Evolutionary conservation across 1,284 basidiomycete species (phyloP).

Genomic region (Thelephora terrestris): DNA sequence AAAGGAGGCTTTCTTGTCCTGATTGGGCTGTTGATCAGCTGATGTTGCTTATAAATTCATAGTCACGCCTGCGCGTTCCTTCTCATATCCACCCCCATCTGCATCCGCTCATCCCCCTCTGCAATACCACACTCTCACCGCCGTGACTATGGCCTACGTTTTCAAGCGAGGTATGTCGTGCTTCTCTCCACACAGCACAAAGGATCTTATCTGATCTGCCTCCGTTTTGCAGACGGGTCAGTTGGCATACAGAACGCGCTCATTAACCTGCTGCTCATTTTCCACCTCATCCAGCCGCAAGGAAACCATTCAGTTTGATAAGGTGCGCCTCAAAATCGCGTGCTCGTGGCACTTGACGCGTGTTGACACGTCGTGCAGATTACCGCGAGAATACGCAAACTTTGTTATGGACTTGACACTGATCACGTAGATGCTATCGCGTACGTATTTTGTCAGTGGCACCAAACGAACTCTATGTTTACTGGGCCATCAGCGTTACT

Average conservation of each 20-base stretch:
- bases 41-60: too few relatives aligned
- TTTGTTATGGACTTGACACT: constrained; percentile 93
- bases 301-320: constrained; percentile 82
- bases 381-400: constrained; percentile 86
- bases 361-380: constrained; percentile 40
- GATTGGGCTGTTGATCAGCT: too few relatives aligned
- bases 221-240: constrained; percentile 46
- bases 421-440: constrained; percentile 94
- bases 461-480: constrained; percentile 1
- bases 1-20: too few relatives aligned
- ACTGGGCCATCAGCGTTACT: constrained; percentile 46
- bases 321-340: constrained; percentile 35
- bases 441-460: constrained; percentile 31
- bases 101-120: constrained; percentile 8
- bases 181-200: neutral
- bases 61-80: too few relatives aligned
- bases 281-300: constrained; percentile 46
- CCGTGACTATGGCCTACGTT: constrained; percentile 48
- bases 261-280: constrained; percentile 16
- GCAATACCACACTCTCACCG: constrained; percentile 2
- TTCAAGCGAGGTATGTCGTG: constrained; percentile 59
- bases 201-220: constrained; percentile 9
- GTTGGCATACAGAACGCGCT: constrained; percentile 28
- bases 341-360: constrained; percentile 1
- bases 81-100: constrained; percentile 23